Evolutionary conservation across 2,329 filamentous ascomycete genomes (phyloP), one percentile per base, ranked within the genome.

Genomic region (Knufia petricola): DNA sequence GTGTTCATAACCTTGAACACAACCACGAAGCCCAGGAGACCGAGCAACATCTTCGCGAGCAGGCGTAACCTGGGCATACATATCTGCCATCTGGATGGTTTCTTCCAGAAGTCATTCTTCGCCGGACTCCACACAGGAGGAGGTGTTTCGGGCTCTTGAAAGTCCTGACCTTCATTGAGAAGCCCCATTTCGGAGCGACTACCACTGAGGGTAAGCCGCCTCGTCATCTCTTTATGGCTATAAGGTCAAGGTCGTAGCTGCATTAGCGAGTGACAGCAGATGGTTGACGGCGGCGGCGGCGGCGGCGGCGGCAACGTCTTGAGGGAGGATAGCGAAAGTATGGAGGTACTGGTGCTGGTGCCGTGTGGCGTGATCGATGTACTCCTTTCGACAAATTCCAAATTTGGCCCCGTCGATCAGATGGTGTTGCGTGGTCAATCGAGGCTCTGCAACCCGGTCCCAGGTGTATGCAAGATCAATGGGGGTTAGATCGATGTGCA

Each of bases 61-160:
- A 57, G 37, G 1, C 55, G 53, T 46, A 59, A 46, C 17, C 57
- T 51, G 9, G 57, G 57, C 54, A 58, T 57, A 47, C 56, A 58
- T 23, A 57, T 56, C 50, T 59, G 57, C 55, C 56, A 58, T 58
- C 55, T 56, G 37, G 57, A 59, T 9, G 57, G 56, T 38, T 55
- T 55, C 40, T 51, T 58, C 56, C 56, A 59, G 37, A 58, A 57
- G n/a, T 51, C 45, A n/a, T 58, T 53, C 51, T 55, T 57, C 10
- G 52, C 52, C 9, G 56, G 56, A 38, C 53, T 52, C 54, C 55
- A 57, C 20, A 50, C 50, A 17, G 57, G 55, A 12, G 57, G 57
- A 46, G 55, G 57, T 17, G 54, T 57, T 24, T 51, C 55, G 19
- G 55, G 54, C 23, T 47, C 44, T 38, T 47, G 24, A 12, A 28